Base-by-base conservation (phyloP, 78 protist genomes). In the Pelomyxa schiedti region DNA sequence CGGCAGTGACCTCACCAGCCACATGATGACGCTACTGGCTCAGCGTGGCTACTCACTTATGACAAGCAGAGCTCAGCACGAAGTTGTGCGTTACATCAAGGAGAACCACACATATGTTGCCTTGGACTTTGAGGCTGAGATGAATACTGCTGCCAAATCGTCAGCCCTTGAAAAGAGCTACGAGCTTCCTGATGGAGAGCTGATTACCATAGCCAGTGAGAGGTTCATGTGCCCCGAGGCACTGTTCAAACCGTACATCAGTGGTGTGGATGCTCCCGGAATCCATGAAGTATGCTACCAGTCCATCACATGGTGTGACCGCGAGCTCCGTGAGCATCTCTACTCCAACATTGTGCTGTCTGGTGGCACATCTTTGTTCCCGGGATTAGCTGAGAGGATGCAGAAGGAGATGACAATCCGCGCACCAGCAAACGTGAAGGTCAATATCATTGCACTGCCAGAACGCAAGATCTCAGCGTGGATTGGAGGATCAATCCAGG, bases 401-500 rank as follows among this genome's bases (percentile, higher is more conserved):
- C 76, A 70, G 39, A 79, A 79, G 40, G 83, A 79, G 8, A 8
- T 79, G 38, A 66, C 79, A 24, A 73, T 73, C 42, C 78, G 88
- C 8, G 97, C 96, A 0, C 96, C 99, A 40, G 40, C 88, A 64
- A 40, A 86, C 40, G 87, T 86, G 88, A 91, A 91, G 89, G 72
- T 93, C 84, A 91, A 90, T 80, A 77, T 92, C 75, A 68, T 88
- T 29, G 93, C 96, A 1, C 95, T 92, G 47, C 91, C 92, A n/a
- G 97, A 93, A 79, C 84, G 95, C 41, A 80, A 86, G 76, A 88
- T 85, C 91, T 82, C 95, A 38, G 95, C 84, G 83, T 96, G 98
- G 97, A 86, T 94, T 42, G 99, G 99, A 39, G 99, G 97, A 24
- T 91, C 97, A 65, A 90, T 95, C 71, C 76, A 92, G 24, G 92